Evolutionary conservation across 2,329 filamentous ascomycete genomes (phyloP).

Genomic region (Scedosporium apiospermum): DNA sequence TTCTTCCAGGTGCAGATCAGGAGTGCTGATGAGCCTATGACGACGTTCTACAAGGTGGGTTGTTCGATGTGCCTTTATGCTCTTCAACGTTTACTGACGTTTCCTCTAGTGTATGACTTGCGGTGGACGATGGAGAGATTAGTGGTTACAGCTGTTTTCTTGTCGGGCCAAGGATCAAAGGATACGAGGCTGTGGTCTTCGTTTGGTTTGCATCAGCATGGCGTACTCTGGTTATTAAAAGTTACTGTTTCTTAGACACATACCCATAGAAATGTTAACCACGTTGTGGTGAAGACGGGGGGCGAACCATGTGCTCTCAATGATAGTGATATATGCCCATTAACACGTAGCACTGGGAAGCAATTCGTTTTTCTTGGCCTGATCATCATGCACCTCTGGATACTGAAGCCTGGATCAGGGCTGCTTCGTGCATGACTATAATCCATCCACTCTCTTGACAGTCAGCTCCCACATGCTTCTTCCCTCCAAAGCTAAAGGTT

Average conservation of each 20-base stretch:
- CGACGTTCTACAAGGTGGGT: constrained; percentile 80
- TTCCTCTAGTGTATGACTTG: constrained; percentile 53
- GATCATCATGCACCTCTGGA: not conserved
- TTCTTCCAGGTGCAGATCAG: constrained; percentile 97
- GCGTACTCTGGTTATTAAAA: not conserved
- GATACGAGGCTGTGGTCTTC: not conserved
- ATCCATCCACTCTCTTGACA: too few species aligned
- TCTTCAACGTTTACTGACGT: constrained; percentile 11
- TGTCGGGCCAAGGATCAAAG: not conserved
- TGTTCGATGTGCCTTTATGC: constrained; percentile 10
- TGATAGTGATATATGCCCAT: too few species aligned
- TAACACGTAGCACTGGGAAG: not conserved
- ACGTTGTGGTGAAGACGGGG: too few species aligned
- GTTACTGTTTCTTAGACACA: not conserved
- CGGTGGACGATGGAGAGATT: constrained; percentile 57
- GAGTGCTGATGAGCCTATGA: constrained; percentile 97
- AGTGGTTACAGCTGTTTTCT: not conserved
- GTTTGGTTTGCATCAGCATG: not conserved
- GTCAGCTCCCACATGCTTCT: too few species aligned
- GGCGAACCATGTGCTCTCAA: too few species aligned
- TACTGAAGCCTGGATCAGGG: too few species aligned
- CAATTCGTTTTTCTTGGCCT: not conserved
- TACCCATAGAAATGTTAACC: not conserved
- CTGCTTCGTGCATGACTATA: too few species aligned
- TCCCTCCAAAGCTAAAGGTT: too few species aligned